Base-by-base conservation (phyloP, 345 rosid genomes). In the Clausena lansium region DNA sequence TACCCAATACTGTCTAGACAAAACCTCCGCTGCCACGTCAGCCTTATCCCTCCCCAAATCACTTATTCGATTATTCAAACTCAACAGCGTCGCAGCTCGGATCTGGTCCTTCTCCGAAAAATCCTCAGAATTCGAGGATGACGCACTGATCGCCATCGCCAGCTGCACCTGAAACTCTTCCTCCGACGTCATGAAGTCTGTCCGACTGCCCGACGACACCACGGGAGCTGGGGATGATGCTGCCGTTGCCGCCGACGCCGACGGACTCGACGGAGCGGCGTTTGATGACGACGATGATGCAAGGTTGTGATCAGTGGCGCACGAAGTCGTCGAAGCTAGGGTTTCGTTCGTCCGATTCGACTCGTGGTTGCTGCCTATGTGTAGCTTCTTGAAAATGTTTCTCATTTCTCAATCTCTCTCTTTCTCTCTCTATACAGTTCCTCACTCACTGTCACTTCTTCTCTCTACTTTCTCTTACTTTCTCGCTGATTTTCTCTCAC, bases 121-220 rank as follows among this genome's bases (percentile, higher is more conserved):
- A 66, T 86, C 87, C 39, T 88, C 97, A 35, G 99, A 88, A 81
- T 91, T 92, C 39, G 99, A 96, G 19, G 90, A 57, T 2, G 76
- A 75, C 24, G 36, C 98, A 76, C 99, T 95, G 75, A 95, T 92
- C 72, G 99, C 99, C 78, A 96, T 83, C 71, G 99, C 99, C 71
- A 97, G 75, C 92, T 94, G 98, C 60, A 97, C 84, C 89, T 97
- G 98, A 66, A 89, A 97, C 79, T 97, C 99, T 86, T 97, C 99
- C 90, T 97, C 99, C 8, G 97, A 88, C 0, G 89, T 80, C 38
- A 93, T 92, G 80, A 84, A 97, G 64, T 96, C 98, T 24, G 87
- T 60, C 50, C 81, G 65, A 76, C 55, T 80, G 25, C 68, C 83
- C 38, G 83, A 47, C 9, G 67, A 33, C 47, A 80, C 28, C 0